These are phyloP conservation scores for Penicillium bovifimosum DNA, from an alignment of 495 filamentous ascomycete species.

Conservation along the genomic window DNA sequence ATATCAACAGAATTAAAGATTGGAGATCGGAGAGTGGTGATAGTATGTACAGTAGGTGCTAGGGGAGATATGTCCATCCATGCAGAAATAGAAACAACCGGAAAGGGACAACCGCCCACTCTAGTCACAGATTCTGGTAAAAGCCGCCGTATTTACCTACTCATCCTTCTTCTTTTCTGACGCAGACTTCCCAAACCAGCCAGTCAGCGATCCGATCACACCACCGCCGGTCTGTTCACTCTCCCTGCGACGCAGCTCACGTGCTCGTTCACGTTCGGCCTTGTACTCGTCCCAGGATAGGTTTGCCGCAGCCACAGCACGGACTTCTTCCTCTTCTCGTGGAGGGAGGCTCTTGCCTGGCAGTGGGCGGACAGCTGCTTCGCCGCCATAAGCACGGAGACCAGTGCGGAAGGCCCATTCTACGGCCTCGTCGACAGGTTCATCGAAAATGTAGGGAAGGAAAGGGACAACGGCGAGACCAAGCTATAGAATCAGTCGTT, in stretches of 20 bases:
- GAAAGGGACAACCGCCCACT: too few relatives aligned
- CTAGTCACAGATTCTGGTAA: too few relatives aligned
- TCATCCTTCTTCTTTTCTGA: conserved; percentile 29
- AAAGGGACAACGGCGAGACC: conserved; percentile 84
- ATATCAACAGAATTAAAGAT: conserved; percentile 5
- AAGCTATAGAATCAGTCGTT: conserved; percentile 43
- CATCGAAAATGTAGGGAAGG: conserved; percentile 83
- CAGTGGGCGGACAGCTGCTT: conserved; percentile 43
- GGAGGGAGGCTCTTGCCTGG: conserved; percentile 14
- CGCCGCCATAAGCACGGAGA: conserved; percentile 64
- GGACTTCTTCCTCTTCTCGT: conserved; percentile 9
- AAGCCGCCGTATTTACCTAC: background rate
- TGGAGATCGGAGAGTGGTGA: background rate
- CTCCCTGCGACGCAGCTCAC: conserved; percentile 24
- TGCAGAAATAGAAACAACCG: background rate
- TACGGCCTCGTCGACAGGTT: conserved; percentile 84
- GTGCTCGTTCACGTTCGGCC: conserved; percentile 26
- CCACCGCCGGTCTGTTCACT: conserved; percentile 3
- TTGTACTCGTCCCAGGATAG: conserved; percentile 41
- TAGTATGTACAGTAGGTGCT: conserved; percentile 8
- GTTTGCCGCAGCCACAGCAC: conserved; percentile 11
- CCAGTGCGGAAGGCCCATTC: conserved; percentile 85
- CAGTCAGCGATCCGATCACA: conserved; percentile 8
- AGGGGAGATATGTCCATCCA: conserved; percentile 2
- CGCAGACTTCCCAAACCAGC: conserved; percentile 15